Evolutionary conservation across 495 filamentous ascomycete species (phyloP).

Genomic region (Viridothelium virens): DNA sequence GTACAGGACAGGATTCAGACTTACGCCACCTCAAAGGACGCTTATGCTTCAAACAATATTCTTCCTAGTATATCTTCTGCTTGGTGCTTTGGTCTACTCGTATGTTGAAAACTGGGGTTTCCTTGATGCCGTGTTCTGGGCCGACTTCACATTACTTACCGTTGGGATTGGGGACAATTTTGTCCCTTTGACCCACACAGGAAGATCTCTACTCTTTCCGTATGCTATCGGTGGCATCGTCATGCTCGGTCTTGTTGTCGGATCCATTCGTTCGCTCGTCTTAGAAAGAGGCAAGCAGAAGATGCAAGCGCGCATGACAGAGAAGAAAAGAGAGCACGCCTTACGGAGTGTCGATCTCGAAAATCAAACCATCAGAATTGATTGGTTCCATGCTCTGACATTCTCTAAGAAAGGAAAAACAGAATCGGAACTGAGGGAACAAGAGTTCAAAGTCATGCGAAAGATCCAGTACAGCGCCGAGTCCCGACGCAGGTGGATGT

Average conservation of each 20-base stretch:
- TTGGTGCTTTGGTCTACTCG: conserved; percentile 64
- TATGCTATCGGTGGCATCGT: conserved; percentile 75
- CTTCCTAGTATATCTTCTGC: conserved; percentile 65
- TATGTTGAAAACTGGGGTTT: conserved; percentile 70
- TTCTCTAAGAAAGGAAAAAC: conserved; percentile 30
- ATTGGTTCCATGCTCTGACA: conserved; percentile 37
- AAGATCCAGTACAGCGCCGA: conserved; percentile 54
- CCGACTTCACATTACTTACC: conserved; percentile 76
- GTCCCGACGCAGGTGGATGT: conserved; percentile 56
- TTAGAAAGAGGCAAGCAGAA: conserved; percentile 68
- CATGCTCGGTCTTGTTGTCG: conserved; percentile 71
- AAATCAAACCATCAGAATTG: conserved; percentile 43
- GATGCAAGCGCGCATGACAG: conserved; percentile 59
- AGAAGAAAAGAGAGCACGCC: conserved; percentile 55
- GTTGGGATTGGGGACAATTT: conserved; percentile 68
- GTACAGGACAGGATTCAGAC: conserved; percentile 60
- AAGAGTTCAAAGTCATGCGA: conserved; percentile 80
- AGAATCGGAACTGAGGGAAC: conserved; percentile 55
- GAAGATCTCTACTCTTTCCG: conserved; percentile 64
- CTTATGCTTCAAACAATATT: conserved; percentile 83
- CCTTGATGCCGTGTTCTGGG: conserved; percentile 74
- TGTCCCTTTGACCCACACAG: conserved; percentile 52
- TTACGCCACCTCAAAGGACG: conserved; percentile 68
- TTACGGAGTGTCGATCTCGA: conserved; percentile 46
- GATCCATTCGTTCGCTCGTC: conserved; percentile 70